Evolutionary conservation across 179 eudicot genomes (phyloP).

Genomic region (Carnegiea gigantea): DNA sequence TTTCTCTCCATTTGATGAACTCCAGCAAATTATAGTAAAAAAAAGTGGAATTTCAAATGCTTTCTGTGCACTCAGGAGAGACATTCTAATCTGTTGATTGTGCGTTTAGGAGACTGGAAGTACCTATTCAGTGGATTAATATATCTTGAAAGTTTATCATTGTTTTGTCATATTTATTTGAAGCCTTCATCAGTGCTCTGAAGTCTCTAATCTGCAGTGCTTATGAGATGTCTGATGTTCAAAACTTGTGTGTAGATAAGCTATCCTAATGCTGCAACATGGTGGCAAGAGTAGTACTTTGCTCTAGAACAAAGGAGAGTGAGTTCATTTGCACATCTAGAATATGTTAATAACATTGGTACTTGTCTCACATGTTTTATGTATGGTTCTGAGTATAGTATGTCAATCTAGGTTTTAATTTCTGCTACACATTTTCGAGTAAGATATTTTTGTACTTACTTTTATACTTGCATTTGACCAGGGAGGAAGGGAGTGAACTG

Average conservation of each 20-base stretch:
- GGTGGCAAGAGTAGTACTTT: not conserved
- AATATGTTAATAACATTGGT: not conserved
- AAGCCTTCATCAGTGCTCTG: not conserved
- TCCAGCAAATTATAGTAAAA: not conserved
- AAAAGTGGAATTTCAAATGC: not conserved
- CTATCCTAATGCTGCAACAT: not conserved
- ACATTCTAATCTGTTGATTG: not conserved
- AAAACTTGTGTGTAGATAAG: not conserved
- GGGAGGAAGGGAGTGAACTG: conserved; percentile 74
- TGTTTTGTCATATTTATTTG: not conserved
- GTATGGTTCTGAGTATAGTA: not conserved
- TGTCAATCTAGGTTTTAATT: not conserved
- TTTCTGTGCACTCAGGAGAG: not conserved
- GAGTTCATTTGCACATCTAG: not conserved
- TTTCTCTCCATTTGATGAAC: not conserved
- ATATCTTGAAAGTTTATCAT: not conserved
- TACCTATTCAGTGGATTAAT: not conserved
- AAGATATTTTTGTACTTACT: not conserved
- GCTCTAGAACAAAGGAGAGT: not conserved
- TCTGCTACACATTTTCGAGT: not conserved
- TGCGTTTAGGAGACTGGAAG: not conserved
- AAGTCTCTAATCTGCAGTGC: not conserved
- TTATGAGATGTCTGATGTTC: not conserved
- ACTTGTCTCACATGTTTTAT: not conserved
- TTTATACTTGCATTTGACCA: conserved; percentile 36